Evolutionary conservation across 306 rosid species (phyloP).

Genomic region (Cucumis cinereus): DNA sequence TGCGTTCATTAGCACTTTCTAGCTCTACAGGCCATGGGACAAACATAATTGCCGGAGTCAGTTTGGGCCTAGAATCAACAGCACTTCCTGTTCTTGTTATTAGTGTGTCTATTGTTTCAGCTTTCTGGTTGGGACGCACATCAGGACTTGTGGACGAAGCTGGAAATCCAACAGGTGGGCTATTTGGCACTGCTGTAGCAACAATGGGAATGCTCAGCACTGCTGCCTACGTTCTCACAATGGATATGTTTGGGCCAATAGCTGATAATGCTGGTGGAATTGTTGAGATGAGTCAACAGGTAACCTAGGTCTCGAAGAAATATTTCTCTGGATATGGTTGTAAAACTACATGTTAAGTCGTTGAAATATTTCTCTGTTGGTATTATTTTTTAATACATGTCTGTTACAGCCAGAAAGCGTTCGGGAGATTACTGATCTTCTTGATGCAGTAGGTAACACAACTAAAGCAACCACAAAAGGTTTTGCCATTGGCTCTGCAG

Average conservation of each 20-base stretch:
- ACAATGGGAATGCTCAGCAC: constrained; percentile 99
- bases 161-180: constrained; percentile 89
- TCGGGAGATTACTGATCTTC: constrained; percentile 91
- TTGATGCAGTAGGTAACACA: constrained; percentile 96
- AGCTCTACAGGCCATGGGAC: constrained; percentile 98
- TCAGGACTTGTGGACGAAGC: constrained; percentile 73
- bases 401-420: constrained; percentile 86
- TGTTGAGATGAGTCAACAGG: constrained; percentile 99
- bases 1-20: constrained; percentile 84
- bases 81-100: constrained; percentile 97
- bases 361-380: constrained; percentile 2
- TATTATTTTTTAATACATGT: neutral
- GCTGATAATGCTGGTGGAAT: constrained; percentile 99
- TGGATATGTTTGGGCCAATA: constrained; percentile 99
- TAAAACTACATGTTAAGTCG: neutral
- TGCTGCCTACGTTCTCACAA: constrained; percentile 96
- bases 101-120: constrained; percentile 76
- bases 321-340: neutral
- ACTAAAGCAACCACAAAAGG: constrained; percentile 99
- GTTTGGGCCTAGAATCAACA: constrained; percentile 97
- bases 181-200: constrained; percentile 98
- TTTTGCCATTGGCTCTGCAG: constrained; percentile 98
- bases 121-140: constrained; percentile 87
- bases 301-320: constrained; percentile 19
- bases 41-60: constrained; percentile 93